Conservation (phyloP, 1,284 basidiomycete species). For the Rhodotorula sp. region DNA sequence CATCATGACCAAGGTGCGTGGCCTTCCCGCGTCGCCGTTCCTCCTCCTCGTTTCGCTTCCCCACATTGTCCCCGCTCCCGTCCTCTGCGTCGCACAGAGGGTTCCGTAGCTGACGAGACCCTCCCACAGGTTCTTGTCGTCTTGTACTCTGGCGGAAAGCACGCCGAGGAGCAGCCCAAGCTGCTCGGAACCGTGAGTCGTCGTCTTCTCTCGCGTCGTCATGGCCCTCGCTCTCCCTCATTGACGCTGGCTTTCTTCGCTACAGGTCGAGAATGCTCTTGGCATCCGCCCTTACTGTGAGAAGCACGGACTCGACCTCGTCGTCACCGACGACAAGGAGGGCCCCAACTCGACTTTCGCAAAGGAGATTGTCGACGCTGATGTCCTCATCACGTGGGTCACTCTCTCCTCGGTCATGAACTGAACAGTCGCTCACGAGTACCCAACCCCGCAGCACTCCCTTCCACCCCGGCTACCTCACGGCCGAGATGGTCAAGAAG, state of each 20-base stretch:
- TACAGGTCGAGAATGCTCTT: conserved; percentile 76
- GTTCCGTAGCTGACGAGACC: neutral
- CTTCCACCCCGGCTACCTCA: conserved; percentile 75
- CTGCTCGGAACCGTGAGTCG: conserved; percentile 22
- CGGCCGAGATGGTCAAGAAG: conserved; percentile 70
- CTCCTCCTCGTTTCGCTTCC: neutral
- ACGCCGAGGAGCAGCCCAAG: conserved; percentile 62
- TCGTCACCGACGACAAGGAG: conserved; percentile 81
- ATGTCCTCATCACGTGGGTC: conserved; percentile 48
- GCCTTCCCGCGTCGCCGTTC: neutral
- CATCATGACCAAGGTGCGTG: no score
- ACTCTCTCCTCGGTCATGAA: neutral
- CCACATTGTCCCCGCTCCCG: neutral
- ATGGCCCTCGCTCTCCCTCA: conserved; percentile 50
- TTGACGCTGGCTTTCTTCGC: conserved; percentile 32
- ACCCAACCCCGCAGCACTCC: conserved; percentile 66
- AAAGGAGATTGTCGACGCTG: conserved; percentile 73
- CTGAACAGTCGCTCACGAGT: neutral
- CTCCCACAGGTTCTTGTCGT: conserved; percentile 34
- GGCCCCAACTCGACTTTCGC: conserved; percentile 80
- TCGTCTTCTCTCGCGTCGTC: conserved; percentile 53
- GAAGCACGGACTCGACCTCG: conserved; percentile 70
- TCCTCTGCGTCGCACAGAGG: no score
- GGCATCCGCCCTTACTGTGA: conserved; percentile 49
- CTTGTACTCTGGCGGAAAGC: conserved; percentile 55